Evolutionary conservation across 192 early-diverging fungal species (phyloP).

Genomic region (Phlyctochytrium planicorne): DNA sequence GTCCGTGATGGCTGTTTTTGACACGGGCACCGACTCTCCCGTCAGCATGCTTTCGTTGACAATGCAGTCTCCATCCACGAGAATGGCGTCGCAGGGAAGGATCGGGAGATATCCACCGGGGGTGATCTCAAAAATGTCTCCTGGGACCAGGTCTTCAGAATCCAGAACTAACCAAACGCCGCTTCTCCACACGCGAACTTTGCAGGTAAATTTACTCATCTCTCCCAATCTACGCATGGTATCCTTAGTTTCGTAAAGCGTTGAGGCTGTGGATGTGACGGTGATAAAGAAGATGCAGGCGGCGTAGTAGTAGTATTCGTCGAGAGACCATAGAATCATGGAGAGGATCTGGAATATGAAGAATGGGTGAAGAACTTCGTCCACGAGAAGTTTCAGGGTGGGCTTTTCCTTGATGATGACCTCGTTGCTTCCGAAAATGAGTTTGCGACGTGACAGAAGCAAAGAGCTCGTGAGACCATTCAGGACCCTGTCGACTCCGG

Average conservation of each 20-base stretch:
- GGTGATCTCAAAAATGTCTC: slow-evolving; percentile 84
- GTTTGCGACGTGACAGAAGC: slow-evolving; percentile 19
- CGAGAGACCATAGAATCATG: slow-evolving; percentile 69
- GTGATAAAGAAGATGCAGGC: slow-evolving; percentile 89
- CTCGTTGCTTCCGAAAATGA: slow-evolving; percentile 54
- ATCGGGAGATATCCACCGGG: slow-evolving; percentile 25
- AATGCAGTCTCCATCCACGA: slow-evolving; percentile 93
- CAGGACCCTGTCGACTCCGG: slow-evolving; percentile 22
- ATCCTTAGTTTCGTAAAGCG: slow-evolving; percentile 75
- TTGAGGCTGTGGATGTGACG: slow-evolving; percentile 69
- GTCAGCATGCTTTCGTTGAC: slow-evolving; percentile 98
- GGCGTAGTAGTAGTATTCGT: slow-evolving; percentile 96
- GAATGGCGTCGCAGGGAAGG: slow-evolving; percentile 90
- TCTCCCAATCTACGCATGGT: slow-evolving; percentile 76
- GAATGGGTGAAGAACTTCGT: slow-evolving; percentile 59
- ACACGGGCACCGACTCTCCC: slow-evolving; percentile 93
- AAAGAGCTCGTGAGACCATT: slow-evolving; percentile 20
- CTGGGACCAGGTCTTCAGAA: slow-evolving; percentile 90
- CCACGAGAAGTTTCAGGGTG: slow-evolving; percentile 43
- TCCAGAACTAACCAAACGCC: slow-evolving; percentile 43
- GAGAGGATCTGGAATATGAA: slow-evolving; percentile 58
- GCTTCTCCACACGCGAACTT: slow-evolving; percentile 69
- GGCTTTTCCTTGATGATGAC: slow-evolving; percentile 43
- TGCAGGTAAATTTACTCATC: slow-evolving; percentile 86
- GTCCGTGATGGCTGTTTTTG: slow-evolving; percentile 78